Base-by-base conservation (phyloP, 2,329 filamentous ascomycete genomes). In the Didymella pomorum region DNA sequence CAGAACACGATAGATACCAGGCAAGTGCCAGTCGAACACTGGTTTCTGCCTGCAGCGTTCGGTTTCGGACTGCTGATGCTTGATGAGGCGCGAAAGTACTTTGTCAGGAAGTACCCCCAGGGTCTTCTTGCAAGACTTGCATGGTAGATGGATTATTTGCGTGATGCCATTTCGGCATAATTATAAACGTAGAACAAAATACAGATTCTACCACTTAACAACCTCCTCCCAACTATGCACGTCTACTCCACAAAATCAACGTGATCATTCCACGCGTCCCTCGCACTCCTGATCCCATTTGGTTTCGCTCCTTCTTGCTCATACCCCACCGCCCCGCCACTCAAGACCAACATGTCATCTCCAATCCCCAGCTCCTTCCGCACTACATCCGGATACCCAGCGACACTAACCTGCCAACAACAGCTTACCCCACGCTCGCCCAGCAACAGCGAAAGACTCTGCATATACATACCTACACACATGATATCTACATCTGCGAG, bases 41-140 rank as follows among this genome's bases (percentile, higher is more conserved):
- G 88, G 85, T 93, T 94, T 73, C 71, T 94, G 48, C 90, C 91
- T 0, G 87, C 90, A 71, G 83, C 87, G 0, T 92, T 93, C 74
- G 91, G 90, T 0, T 61, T 89, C 23, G 86, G 79, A 0, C 80
- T 91, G 35, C 71, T 92, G 49, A 67, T 87, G 10, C 71, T 91
- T 18, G 89, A 93, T 70, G 90, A 92, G 76, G 78, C 67, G 11
- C 82, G 89, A 60, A 91, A 92, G 73, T 88, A 79, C 52, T 76
- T 77, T 21, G 84, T 91, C 2, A 81, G 89, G 56, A 85, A 73
- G 53, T 87, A 82, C 77, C 88, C 88, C 0, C 70, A 78, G 1
- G 83, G 87, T 0, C 58, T 85, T 2, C 52, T 89, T 49, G 87
- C 84, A 1, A 86, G 76, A 73, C 78, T 86, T 58, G 88, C 89